phyloP scores from a whole-genome alignment of 805 yeast genomes.

The Teunomyces stri region DNA sequence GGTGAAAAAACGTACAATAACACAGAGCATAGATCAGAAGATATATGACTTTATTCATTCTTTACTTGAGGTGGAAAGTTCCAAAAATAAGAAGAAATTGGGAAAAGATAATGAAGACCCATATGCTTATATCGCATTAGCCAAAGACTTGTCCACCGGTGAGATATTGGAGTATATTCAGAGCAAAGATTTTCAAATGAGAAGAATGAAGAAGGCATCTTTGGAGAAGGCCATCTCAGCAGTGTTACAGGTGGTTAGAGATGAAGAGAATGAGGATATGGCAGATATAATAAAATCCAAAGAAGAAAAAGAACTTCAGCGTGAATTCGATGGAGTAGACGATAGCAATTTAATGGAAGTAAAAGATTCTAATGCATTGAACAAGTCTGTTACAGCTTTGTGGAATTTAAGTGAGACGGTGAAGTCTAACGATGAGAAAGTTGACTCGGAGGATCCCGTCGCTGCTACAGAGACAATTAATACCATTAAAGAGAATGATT shows the following conservation, averaged over 20 bases:
- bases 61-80: slow-evolving; percentile 57
- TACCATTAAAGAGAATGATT: neutral
- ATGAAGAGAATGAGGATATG: slow-evolving; percentile 58
- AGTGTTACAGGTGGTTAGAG: slow-evolving; percentile 52
- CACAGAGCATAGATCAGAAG: slow-evolving; percentile 48
- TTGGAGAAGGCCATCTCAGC: slow-evolving; percentile 64
- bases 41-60: slow-evolving; percentile 54
- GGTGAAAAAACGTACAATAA: slow-evolving; percentile 10
- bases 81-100: slow-evolving; percentile 45
- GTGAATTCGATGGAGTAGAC: slow-evolving; percentile 42
- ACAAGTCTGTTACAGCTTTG: slow-evolving; percentile 68
- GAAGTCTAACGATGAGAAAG: slow-evolving; percentile 14
- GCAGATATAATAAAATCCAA: slow-evolving; percentile 24
- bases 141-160: slow-evolving; percentile 50
- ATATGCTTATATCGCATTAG: slow-evolving; percentile 51
- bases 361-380: slow-evolving; percentile 63
- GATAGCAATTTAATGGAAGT: slow-evolving; percentile 59
- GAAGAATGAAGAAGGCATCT: slow-evolving; percentile 63
- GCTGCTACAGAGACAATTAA: neutral
- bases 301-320: slow-evolving; percentile 16
- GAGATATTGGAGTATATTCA: slow-evolving; percentile 63
- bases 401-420: slow-evolving; percentile 47
- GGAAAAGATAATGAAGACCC: slow-evolving; percentile 37
- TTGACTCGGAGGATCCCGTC: slow-evolving; percentile 15
- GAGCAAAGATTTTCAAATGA: slow-evolving; percentile 61